A percentile compares a stretch with the other conserved stretches of the same genome.
Evolutionary conservation across 495 filamentous ascomycete species (phyloP).

Genomic region (Neurospora sp.): DNA sequence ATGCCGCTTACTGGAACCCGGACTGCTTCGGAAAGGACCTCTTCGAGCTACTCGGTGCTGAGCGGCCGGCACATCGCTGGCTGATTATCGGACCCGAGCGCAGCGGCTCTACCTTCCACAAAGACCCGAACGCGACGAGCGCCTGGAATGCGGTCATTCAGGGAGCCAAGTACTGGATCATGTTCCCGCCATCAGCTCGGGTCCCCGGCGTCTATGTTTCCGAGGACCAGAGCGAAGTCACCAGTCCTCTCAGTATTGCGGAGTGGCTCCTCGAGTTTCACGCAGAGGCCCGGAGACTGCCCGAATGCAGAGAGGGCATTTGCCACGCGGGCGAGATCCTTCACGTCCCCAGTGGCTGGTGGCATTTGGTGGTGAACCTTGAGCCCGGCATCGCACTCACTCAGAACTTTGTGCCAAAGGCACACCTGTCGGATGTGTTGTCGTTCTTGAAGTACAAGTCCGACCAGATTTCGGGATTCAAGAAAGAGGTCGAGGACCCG

Average conservation of each 20-base stretch:
- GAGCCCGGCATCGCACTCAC: constrained; percentile 79
- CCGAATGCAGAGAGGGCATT: constrained; percentile 78
- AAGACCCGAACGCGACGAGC: constrained; percentile 58
- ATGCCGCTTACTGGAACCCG: constrained; percentile 70
- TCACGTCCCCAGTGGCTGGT: constrained; percentile 90
- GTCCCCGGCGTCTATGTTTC: constrained; percentile 86
- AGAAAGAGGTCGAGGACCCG: constrained; percentile 59
- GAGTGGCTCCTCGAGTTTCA: constrained; percentile 94
- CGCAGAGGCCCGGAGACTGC: constrained; percentile 65
- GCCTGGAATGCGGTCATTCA: constrained; percentile 94
- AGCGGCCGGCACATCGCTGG: constrained; percentile 85
- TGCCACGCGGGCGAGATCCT: constrained; percentile 82
- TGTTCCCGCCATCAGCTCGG: constrained; percentile 54
- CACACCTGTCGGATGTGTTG: constrained; percentile 63
- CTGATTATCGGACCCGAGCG: constrained; percentile 83
- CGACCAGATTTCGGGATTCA: constrained; percentile 81
- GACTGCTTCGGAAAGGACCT: constrained; percentile 81
- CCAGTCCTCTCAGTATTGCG: constrained; percentile 85
- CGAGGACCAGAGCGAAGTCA: constrained; percentile 87
- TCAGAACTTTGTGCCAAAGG: constrained; percentile 86
- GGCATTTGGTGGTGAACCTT: constrained; percentile 91
- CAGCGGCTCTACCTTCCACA: constrained; percentile 94
- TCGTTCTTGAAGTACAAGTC: constrained; percentile 75
- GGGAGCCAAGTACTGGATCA: constrained; percentile 97
- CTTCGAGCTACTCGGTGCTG: constrained; percentile 68